Percentiles rank a stretch among this genome's conserved stretches.
These are phyloP conservation scores for Dissoconium aciculare DNA, from an alignment of 2,329 filamentous ascomycete species.

Conservation along the genomic window DNA sequence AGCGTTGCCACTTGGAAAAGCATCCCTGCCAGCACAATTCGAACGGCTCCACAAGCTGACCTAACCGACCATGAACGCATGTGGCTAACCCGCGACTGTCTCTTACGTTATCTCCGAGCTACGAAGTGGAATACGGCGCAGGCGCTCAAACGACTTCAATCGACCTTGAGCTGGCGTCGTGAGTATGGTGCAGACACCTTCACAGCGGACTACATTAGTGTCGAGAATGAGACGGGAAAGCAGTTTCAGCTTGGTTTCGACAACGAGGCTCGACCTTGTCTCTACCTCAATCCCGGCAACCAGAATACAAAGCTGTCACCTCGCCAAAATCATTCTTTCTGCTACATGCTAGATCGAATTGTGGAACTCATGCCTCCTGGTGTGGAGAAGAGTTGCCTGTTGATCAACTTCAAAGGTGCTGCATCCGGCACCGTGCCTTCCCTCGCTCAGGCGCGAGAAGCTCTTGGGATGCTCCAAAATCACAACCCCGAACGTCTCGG, in stretches of 20 bases:
- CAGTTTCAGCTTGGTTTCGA: conserved; percentile 83
- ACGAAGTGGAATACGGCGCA: conserved; percentile 75
- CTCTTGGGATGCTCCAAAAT: conserved; percentile 81
- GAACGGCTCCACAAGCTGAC: conserved; percentile 42
- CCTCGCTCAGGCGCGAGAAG: conserved; percentile 62
- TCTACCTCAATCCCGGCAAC: conserved; percentile 75
- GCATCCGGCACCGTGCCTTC: conserved; percentile 63
- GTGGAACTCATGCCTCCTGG: conserved; percentile 76
- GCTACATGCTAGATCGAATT: conserved; percentile 86
- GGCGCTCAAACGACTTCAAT: conserved; percentile 62
- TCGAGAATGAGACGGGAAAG: conserved; percentile 94
- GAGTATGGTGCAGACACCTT: conserved; percentile 73
- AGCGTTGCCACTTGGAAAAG: conserved; percentile 57
- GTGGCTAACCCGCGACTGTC: conserved; percentile 84
- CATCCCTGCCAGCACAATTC: conserved; percentile 49
- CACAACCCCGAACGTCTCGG: conserved; percentile 92
- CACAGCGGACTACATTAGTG: conserved; percentile 73
- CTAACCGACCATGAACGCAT: conserved; percentile 67
- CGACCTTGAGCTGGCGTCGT: conserved; percentile 73
- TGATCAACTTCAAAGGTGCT: conserved; percentile 82
- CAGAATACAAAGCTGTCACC: conserved; percentile 85
- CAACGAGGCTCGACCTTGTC: conserved; percentile 67
- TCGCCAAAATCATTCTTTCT: conserved; percentile 80
- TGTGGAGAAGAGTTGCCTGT: conserved; percentile 70
- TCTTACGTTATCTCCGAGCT: conserved; percentile 82